These are phyloP conservation scores for Sclerotinia minor DNA, from an alignment of 2,329 filamentous ascomycete genomes.

Conservation along the genomic window DNA sequence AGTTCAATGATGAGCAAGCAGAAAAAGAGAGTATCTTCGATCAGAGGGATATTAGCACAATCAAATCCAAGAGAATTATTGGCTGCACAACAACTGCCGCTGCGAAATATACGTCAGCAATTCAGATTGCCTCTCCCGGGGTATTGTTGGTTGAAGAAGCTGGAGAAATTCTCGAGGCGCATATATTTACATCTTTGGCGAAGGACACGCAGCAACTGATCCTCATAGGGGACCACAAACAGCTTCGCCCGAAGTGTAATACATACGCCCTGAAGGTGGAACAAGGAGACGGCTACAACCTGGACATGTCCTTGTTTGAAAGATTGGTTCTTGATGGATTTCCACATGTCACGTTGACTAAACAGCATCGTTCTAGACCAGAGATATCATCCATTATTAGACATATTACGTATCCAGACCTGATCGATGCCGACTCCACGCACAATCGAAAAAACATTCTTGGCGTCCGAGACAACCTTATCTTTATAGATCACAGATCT, in stretches of 20 bases:
- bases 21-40: constrained; percentile 48
- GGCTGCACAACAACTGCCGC: constrained; percentile 71
- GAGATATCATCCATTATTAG: constrained; percentile 63
- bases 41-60: constrained; percentile 46
- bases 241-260: constrained; percentile 67
- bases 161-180: constrained; percentile 69
- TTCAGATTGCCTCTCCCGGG: constrained; percentile 56
- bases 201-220: constrained; percentile 61
- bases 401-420: constrained; percentile 60
- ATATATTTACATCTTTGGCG: constrained; percentile 61
- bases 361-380: constrained; percentile 69
- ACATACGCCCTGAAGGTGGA: constrained; percentile 60
- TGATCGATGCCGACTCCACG: constrained; percentile 57
- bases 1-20: constrained; percentile 48
- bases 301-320: constrained; percentile 70
- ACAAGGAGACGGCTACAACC: constrained; percentile 62
- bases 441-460: constrained; percentile 48
- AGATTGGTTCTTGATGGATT: constrained; percentile 59
- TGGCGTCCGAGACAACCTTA: constrained; percentile 60
- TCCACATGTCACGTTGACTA: constrained; percentile 53
- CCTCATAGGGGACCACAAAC: constrained; percentile 72
- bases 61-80: constrained; percentile 61
- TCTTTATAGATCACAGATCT: constrained; percentile 65
- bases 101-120: constrained; percentile 58
- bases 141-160: constrained; percentile 68